phyloP scores from a whole-genome alignment of 352 stramenopile genomes.

The Globisporangium nagaii region DNA sequence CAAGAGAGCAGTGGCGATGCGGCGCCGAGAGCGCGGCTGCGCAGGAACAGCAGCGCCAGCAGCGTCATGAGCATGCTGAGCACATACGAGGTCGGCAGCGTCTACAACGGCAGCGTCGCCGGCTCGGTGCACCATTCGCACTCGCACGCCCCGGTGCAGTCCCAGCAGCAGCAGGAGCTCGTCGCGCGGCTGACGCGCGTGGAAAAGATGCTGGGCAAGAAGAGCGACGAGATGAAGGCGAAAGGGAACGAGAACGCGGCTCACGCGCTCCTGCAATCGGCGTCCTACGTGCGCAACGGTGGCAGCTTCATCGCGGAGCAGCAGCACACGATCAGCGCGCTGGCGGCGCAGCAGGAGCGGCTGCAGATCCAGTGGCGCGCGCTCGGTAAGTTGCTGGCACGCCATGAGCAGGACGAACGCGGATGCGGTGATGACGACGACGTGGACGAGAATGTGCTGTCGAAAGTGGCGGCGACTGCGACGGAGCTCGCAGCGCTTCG shows the following conservation, averaged over 20 bases:
- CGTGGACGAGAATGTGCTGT: background rate
- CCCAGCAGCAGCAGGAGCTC: constrained; percentile 26
- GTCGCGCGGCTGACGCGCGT: constrained; percentile 30
- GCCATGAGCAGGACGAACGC: constrained; percentile 13
- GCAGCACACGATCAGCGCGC: constrained; percentile 40
- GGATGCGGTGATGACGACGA: constrained; percentile 2
- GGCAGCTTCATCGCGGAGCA: constrained; percentile 31
- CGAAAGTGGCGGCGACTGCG: background rate
- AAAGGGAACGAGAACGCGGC: constrained; percentile 62
- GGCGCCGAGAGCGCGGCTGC: constrained; percentile 6
- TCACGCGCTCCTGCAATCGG: constrained; percentile 47
- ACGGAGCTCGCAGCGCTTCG: constrained; percentile 4
- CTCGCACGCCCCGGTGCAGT: background rate
- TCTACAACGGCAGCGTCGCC: constrained; percentile 8
- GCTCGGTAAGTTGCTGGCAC: constrained; percentile 13
- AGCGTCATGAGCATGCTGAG: constrained; percentile 15
- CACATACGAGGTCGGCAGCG: constrained; percentile 10
- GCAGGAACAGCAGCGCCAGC: constrained; percentile 13
- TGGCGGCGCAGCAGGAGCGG: constrained; percentile 20
- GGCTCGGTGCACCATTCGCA: constrained; percentile 1
- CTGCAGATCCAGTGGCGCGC: constrained; percentile 18
- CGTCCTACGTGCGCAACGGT: constrained; percentile 30
- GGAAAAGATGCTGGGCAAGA: constrained; percentile 56
- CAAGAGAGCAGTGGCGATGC: constrained; percentile 14
- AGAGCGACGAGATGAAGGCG: constrained; percentile 68